These are phyloP conservation scores for Fusarium algeriense DNA, from an alignment of 2,329 filamentous ascomycete species.

Conservation along the genomic window DNA sequence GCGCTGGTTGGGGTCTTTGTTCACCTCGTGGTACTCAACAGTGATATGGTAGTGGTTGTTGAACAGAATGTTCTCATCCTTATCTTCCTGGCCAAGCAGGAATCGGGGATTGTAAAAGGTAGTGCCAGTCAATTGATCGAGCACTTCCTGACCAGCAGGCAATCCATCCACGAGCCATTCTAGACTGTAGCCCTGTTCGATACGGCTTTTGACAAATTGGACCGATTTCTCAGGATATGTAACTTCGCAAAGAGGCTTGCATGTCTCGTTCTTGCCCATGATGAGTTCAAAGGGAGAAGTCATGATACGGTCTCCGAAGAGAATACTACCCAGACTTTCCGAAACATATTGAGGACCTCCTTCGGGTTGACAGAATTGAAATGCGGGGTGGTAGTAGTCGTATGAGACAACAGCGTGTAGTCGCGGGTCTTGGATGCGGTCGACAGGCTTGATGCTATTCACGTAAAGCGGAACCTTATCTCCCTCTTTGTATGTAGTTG, in stretches of 20 bases:
- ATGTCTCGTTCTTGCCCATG: conserved; percentile 89
- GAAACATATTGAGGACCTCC: conserved; percentile 82
- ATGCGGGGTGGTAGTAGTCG: conserved; percentile 92
- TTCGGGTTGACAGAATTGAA: conserved; percentile 88
- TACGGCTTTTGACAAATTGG: conserved; percentile 84
- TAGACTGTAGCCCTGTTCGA: conserved; percentile 87
- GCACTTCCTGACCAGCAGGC: conserved; percentile 86
- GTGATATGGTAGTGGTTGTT: conserved; percentile 98
- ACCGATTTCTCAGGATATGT: conserved; percentile 74
- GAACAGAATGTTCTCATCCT: conserved; percentile 71
- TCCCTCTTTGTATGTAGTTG: conserved; percentile 86
- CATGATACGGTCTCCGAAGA: conserved; percentile 97
- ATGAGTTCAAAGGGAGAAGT: conserved; percentile 93
- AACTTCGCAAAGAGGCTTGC: conserved; percentile 81
- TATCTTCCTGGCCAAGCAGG: conserved; percentile 72
- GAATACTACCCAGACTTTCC: conserved; percentile 88
- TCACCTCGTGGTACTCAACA: conserved; percentile 90
- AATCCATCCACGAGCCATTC: conserved; percentile 97
- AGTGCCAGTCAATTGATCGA: conserved; percentile 79
- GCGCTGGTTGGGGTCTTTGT: conserved; percentile 73
- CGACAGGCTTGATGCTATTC: conserved; percentile 90
- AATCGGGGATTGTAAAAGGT: conserved; percentile 95
- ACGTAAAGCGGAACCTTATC: conserved; percentile 89
- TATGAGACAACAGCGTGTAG: conserved; percentile 94
- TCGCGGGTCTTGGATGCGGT: conserved; percentile 80